Evolutionary conservation across 2,329 filamentous ascomycete species (phyloP).

Genomic region (Mollisia scopiformis): DNA sequence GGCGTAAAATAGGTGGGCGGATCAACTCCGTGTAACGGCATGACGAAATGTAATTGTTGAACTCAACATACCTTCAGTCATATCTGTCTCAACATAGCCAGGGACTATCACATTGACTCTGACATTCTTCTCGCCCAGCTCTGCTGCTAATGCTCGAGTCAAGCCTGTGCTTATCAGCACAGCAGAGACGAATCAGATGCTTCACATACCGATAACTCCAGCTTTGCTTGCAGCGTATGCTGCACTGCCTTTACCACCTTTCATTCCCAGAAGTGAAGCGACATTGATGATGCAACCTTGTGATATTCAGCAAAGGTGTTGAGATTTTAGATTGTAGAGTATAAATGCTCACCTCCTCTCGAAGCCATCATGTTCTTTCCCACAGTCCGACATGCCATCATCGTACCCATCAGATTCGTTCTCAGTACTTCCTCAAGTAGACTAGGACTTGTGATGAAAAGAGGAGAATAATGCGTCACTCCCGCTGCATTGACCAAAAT

Average conservation of each 20-base stretch:
- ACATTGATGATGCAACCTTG: slow-evolving; percentile 79
- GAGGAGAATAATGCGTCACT: slow-evolving; percentile 64
- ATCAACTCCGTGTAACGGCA: background rate
- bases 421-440: slow-evolving; percentile 62
- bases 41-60: slow-evolving; percentile 4
- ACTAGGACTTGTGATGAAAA: slow-evolving; percentile 55
- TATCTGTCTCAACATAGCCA: slow-evolving; percentile 80
- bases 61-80: slow-evolving; percentile 66
- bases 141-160: slow-evolving; percentile 66
- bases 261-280: slow-evolving; percentile 72
- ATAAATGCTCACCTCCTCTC: slow-evolving; percentile 31
- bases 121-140: slow-evolving; percentile 63
- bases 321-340: background rate
- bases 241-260: slow-evolving; percentile 70
- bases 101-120: slow-evolving; percentile 82
- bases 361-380: slow-evolving; percentile 50
- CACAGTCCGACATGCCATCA: slow-evolving; percentile 60
- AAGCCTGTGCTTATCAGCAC: slow-evolving; percentile 51
- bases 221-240: slow-evolving; percentile 82
- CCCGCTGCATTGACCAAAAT: slow-evolving; percentile 83
- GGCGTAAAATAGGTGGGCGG: slow-evolving; percentile 28
- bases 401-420: slow-evolving; percentile 72
- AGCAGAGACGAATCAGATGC: background rate
- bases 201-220: slow-evolving; percentile 65
- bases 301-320: background rate